Conservation (phyloP, 176 grass and related monocot genomes). For the Oryza punctata region DNA sequence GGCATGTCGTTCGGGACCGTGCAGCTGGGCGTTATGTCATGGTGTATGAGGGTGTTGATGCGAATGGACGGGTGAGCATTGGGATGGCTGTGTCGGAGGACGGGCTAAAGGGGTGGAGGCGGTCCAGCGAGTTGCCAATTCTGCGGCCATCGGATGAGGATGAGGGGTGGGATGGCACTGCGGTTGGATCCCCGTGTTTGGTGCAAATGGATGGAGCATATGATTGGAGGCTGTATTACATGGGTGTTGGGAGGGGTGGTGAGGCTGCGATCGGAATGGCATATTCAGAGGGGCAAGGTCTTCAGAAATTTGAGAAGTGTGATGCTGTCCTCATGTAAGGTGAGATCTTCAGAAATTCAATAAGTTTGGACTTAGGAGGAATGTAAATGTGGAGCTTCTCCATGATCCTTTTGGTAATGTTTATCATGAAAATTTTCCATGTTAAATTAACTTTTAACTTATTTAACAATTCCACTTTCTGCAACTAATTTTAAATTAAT, state of each 20-base stretch:
- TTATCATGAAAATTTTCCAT: slow-evolving; percentile 24
- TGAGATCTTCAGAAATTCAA: slow-evolving; percentile 14
- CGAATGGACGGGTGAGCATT: slow-evolving; percentile 49
- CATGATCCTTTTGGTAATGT: slow-evolving; percentile 1
- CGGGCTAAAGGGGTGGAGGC: slow-evolving; percentile 74
- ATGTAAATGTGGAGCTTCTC: slow-evolving; percentile 19
- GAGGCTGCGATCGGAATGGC: slow-evolving; percentile 70
- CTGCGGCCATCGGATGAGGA: slow-evolving; percentile 49
- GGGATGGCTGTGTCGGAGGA: slow-evolving; percentile 69
- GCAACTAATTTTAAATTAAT: not conserved
- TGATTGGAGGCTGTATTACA: slow-evolving; percentile 85
- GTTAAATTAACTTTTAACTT: not conserved
- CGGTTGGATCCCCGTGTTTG: slow-evolving; percentile 67
- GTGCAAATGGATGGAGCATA: slow-evolving; percentile 65
- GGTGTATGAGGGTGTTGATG: slow-evolving; percentile 70
- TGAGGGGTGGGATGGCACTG: slow-evolving; percentile 62
- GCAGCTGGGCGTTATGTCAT: slow-evolving; percentile 59
- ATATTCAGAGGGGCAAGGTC: slow-evolving; percentile 57
- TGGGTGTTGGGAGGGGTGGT: slow-evolving; percentile 53
- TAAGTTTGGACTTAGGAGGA: slow-evolving; percentile 15
- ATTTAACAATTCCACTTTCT: not conserved
- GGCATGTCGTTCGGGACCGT: slow-evolving; percentile 67
- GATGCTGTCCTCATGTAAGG: slow-evolving; percentile 59
- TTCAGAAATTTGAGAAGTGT: slow-evolving; percentile 68
- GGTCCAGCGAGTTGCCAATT: slow-evolving; percentile 51